Base-by-base conservation (phyloP, 2,329 filamentous ascomycete genomes). In the Aspergillus ibericus region DNA sequence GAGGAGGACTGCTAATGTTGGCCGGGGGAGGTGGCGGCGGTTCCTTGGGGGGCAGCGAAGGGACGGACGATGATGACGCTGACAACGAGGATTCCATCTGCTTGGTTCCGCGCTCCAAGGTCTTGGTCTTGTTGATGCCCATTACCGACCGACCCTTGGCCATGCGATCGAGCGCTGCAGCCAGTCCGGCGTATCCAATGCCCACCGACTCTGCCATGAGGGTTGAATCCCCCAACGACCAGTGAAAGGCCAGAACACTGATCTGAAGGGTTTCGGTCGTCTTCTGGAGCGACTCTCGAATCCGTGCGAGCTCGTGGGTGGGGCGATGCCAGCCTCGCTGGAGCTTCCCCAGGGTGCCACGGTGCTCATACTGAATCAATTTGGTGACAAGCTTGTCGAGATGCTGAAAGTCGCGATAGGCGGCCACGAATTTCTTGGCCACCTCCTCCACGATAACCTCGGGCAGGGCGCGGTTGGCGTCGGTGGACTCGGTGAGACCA, bases 101-200 rank as follows among this genome's bases (percentile, higher is more conserved):
- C 18, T 18, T 51, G 40, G 38, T 50, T 15, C 44, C 49, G 4
- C 44, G 47, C n/a, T 66, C 63, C 1, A 66, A 63, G 1, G 72
- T 64, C 35, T 65, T 67, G 20, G 63, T 64, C 55, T 68, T 69
- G 52, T 72, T 72, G 27, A 66, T 62, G 27, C 65, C 65, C 64
- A 68, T 65, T 20, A 66, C 51, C 2, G 61, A 85, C 20, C 66
- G 61, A 13, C 65, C 66, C 53, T 67, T 65, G 8, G 65, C 59
- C 32, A 68, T 73, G 56, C 81, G 78, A 46, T 88, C 84, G 10
- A 90, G 79, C 3, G 87, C 87, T 9, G 87, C 86, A 1, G 85
- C 83, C 7, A 90, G 79, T 4, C 86, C 86, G 1, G 86, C 86
- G 67, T 88, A 90, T 44, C 88, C 88, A 47, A 88, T 88, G 16